Evolutionary conservation across 768 basidiomycete genomes (phyloP).

Genomic region (Pleurotus eryngii): DNA sequence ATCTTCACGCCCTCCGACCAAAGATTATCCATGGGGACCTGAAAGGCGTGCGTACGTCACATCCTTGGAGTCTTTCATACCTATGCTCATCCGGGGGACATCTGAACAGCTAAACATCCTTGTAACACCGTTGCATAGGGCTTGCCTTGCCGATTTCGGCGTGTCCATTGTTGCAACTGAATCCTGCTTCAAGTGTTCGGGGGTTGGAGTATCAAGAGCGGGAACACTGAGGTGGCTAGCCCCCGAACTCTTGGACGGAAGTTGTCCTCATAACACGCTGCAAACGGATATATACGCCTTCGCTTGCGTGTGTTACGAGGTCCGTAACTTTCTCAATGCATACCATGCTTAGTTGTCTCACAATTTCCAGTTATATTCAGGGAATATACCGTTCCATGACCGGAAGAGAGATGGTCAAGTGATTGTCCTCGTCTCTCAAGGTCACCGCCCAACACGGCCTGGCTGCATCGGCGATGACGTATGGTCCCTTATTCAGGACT

Average conservation of each 20-base stretch:
- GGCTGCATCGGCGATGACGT: background rate
- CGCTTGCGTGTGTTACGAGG: slow-evolving; percentile 38
- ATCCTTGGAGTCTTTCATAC: background rate
- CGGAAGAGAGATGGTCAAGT: slow-evolving; percentile 16
- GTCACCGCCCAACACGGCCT: slow-evolving; percentile 4
- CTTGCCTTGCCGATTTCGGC: slow-evolving; percentile 52
- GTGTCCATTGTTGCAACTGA: slow-evolving; percentile 27
- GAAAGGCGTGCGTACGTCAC: slow-evolving; percentile 30
- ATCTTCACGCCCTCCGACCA: slow-evolving; percentile 26
- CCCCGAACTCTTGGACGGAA: slow-evolving; percentile 29
- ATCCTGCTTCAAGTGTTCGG: background rate
- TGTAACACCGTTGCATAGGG: slow-evolving; percentile 34
- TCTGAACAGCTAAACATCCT: slow-evolving; percentile 42
- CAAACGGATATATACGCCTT: slow-evolving; percentile 38
- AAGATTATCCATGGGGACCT: slow-evolving; percentile 43
- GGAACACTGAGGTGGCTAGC: slow-evolving; percentile 35
- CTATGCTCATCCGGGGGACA: background rate
- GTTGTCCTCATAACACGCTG: slow-evolving; percentile 9
- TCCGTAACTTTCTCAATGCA: slow-evolving; percentile 2
- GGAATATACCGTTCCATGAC: slow-evolving; percentile 23
- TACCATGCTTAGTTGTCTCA: too few species aligned
- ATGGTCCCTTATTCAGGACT: slow-evolving; percentile 7
- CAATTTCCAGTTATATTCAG: slow-evolving; percentile 26
- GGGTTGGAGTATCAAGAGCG: background rate
- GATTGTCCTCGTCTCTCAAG: slow-evolving; percentile 12